Base-by-base conservation (phyloP, 2,329 filamentous ascomycete species). In the Colletotrichum sp. region DNA sequence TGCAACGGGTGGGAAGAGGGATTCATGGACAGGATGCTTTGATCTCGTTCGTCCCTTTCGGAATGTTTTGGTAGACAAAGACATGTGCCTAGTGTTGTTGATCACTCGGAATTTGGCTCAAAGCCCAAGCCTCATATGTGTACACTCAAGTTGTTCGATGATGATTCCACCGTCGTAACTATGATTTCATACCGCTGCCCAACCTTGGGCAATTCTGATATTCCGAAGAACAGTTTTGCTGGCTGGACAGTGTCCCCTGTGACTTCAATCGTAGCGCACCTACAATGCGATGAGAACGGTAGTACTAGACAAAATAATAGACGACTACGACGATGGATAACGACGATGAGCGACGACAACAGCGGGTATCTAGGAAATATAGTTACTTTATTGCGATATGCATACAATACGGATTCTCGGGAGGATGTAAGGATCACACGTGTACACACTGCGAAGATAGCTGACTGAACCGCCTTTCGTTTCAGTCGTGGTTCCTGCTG, bases 181-280 rank as follows among this genome's bases (percentile, higher is more conserved):
- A 2, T 21, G 1, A 52, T 52, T 13, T 8, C 10, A 52, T 6
- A 52, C 8, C n/a, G 18, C 6, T 13, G 44, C 6, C n/a, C 3
- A 12, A 52, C 2, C 1, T 52, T 8, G 18, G 44, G n/a, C 44
- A 49, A 21, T 49, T 13, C n/a, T 13, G 44, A 2, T 13, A 4
- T 49, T 21, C n/a, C 0, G 6, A 49, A 4, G 18, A n/a, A n/a
- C 0, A 12, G 5, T n/a, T n/a, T n/a, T n/a, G 18, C 39, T 12
- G 3, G 9, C 18, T 10, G 5, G 3, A 3, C 15, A 16, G 34
- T 36, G 15, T 36, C 34, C 34, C 5, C 32, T 13, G 1, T 36
- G 34, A 5, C 34, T 36, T 36, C 34, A 36, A 36, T 36, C 6
- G 13, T 8, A 16, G 34, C 34, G 34, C 34, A 36, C 13, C 34